These are phyloP conservation scores for Sporothrix variecibatus DNA, from an alignment of 2,329 filamentous ascomycete species.

Conservation along the genomic window DNA sequence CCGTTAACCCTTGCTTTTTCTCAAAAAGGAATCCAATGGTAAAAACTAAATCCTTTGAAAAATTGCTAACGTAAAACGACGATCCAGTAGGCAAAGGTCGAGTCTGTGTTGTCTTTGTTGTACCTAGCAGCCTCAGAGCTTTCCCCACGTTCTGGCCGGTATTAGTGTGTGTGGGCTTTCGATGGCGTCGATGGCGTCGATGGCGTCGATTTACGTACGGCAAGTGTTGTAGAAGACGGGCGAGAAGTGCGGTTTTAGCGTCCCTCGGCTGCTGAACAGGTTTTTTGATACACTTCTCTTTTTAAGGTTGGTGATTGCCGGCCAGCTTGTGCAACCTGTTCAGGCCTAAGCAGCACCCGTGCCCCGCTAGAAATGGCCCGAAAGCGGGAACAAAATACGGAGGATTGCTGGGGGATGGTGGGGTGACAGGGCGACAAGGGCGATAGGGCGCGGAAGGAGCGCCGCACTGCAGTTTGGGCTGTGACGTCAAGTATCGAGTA, in stretches of 20 bases:
- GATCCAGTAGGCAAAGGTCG: background rate
- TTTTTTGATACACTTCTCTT: background rate
- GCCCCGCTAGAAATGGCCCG: constrained; percentile 5
- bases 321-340: too few species aligned
- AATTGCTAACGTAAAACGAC: background rate
- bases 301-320: background rate
- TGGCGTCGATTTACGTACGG: background rate
- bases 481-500: constrained; percentile 10
- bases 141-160: background rate
- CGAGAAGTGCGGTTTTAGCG: background rate
- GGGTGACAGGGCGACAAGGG: background rate
- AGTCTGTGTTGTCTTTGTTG: background rate
- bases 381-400: background rate
- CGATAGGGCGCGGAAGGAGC: background rate
- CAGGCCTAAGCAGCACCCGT: background rate
- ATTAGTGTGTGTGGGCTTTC: background rate
- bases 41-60: background rate
- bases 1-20: too few species aligned
- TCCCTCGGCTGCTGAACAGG: background rate
- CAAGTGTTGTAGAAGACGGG: background rate
- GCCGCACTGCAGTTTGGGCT: background rate
- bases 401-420: background rate
- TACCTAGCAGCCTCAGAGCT: background rate
- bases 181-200: background rate
- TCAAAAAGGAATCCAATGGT: background rate